Percentiles rank a stretch among this genome's conserved stretches.
These are phyloP conservation scores for Cornus kousa DNA, from an alignment of 148 eudicot genomes.

Conservation along the genomic window DNA sequence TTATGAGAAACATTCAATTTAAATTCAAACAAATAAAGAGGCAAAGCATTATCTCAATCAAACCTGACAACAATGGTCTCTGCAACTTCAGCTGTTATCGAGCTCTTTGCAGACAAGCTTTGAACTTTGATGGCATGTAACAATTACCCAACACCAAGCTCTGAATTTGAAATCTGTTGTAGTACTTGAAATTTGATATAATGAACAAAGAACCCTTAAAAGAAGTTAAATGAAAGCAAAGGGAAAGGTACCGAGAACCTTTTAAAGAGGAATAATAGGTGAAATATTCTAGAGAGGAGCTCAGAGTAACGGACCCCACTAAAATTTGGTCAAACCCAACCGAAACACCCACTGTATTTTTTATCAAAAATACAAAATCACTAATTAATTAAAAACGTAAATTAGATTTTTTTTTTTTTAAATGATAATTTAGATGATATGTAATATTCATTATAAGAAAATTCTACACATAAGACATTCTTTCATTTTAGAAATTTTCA, in stretches of 20 bases:
- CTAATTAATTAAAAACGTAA: too few species aligned
- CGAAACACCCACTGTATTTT: too few species aligned
- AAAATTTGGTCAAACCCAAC: slow-evolving; percentile 48
- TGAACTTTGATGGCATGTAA: neutral
- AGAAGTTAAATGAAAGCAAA: slow-evolving; percentile 38
- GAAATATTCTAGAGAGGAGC: slow-evolving; percentile 12
- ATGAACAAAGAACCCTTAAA: slow-evolving; percentile 16
- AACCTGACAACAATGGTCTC: slow-evolving; percentile 12
- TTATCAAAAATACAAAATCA: too few species aligned
- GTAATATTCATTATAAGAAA: too few species aligned
- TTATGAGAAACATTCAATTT: too few species aligned
- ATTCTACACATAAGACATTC: too few species aligned
- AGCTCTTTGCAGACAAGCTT: neutral
- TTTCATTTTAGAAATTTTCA: too few species aligned
- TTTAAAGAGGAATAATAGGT: slow-evolving; percentile 18
- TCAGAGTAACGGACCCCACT: slow-evolving; percentile 14
- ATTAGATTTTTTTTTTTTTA: too few species aligned
- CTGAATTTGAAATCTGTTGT: neutral
- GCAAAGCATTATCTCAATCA: neutral
- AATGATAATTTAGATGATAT: too few species aligned
- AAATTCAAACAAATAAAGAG: neutral
- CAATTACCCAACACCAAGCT: neutral
- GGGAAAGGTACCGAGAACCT: slow-evolving; percentile 33
- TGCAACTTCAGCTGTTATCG: neutral
- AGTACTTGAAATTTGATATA: neutral